phyloP scores from a whole-genome alignment of 331 rosid species.

The Quercus lobata region DNA sequence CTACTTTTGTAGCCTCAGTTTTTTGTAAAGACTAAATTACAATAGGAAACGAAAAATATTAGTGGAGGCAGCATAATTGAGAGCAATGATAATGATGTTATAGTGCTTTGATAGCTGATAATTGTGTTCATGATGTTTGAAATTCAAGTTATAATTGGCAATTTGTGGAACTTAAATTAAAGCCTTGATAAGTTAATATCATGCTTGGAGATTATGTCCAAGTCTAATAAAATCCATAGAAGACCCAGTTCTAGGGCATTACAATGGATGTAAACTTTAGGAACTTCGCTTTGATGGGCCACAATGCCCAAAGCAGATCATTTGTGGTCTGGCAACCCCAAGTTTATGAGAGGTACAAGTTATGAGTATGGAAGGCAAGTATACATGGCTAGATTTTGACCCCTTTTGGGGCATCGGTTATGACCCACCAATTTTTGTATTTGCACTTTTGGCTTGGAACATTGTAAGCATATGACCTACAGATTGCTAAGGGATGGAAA shows the following conservation, averaged over 20 bases:
- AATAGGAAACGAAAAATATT: neutral
- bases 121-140: neutral
- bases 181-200: neutral
- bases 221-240: neutral
- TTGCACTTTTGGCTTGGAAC: neutral
- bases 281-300: neutral
- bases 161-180: neutral
- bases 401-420: no score
- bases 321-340: neutral
- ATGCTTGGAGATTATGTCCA: neutral
- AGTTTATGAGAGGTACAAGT: neutral
- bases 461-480: neutral
- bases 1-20: neutral
- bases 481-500: neutral
- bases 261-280: neutral
- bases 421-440: neutral
- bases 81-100: slow-evolving; percentile 12
- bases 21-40: neutral
- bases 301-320: neutral
- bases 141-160: slow-evolving; percentile 11
- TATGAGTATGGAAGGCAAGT: neutral
- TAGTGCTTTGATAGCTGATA: neutral
- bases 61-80: neutral
- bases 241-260: neutral
- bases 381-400: neutral